phyloP scores from a whole-genome alignment of 352 stramenopile genomes.

The Globisporangium solare region DNA sequence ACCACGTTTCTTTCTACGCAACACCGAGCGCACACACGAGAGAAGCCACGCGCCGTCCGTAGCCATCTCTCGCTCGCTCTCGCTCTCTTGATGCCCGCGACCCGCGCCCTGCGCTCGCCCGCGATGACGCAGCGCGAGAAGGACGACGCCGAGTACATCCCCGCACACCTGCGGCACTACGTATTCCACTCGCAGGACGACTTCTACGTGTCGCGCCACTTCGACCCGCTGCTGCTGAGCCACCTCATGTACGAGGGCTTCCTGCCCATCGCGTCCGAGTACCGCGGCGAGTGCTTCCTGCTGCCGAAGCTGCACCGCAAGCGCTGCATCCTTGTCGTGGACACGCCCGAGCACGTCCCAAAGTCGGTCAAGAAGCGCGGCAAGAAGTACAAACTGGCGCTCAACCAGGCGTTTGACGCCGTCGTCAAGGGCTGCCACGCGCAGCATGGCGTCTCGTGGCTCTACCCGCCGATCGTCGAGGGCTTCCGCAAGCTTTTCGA shows the following conservation, averaged over 20 bases:
- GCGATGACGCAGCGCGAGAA: slow-evolving; percentile 10
- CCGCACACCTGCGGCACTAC: slow-evolving; percentile 72
- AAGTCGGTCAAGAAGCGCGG: slow-evolving; percentile 89
- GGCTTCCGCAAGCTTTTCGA: slow-evolving; percentile 76
- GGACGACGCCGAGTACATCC: slow-evolving; percentile 80
- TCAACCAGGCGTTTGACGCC: slow-evolving; percentile 88
- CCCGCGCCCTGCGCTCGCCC: background rate
- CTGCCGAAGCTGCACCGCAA: slow-evolving; percentile 89
- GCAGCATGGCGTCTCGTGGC: slow-evolving; percentile 91
- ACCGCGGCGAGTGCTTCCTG: slow-evolving; percentile 58
- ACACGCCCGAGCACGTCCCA: slow-evolving; percentile 69
- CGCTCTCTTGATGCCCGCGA: slow-evolving; percentile 3
- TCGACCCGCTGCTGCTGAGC: slow-evolving; percentile 83
- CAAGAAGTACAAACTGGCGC: slow-evolving; percentile 81
- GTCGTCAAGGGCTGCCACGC: slow-evolving; percentile 89
- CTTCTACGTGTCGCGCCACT: slow-evolving; percentile 90
- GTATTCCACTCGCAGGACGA: slow-evolving; percentile 91
- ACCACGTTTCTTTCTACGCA: too few relatives aligned
- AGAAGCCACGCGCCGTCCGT: too few relatives aligned
- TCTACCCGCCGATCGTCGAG: slow-evolving; percentile 88
- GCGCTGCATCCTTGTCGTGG: slow-evolving; percentile 81
- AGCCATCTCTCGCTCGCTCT: too few relatives aligned
- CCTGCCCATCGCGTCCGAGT: slow-evolving; percentile 90
- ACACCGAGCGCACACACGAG: too few relatives aligned
- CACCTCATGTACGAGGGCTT: slow-evolving; percentile 95